Percentiles rank a stretch among this genome's conserved stretches.
Conservation (phyloP, 495 filamentous ascomycete genomes). For the Tuber aestivum region DNA sequence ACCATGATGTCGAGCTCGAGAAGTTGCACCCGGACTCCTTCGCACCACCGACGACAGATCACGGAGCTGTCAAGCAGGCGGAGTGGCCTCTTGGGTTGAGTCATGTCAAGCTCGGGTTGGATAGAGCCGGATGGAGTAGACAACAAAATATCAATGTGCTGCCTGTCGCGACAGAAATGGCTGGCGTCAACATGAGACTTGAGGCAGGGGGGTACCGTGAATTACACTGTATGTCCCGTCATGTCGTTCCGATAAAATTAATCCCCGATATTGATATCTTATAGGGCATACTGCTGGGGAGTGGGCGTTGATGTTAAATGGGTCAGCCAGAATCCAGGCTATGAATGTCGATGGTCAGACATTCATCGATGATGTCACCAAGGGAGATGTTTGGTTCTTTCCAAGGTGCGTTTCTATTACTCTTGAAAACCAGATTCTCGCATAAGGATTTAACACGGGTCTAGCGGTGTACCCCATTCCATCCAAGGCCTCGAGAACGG, state of each 20-base stretch:
- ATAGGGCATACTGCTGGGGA: conserved; percentile 59
- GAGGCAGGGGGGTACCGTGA: conserved; percentile 61
- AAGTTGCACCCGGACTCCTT: conserved; percentile 60
- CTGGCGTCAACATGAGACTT: conserved; percentile 73
- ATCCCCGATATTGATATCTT: conserved; percentile 7
- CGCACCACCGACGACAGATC: conserved; percentile 62
- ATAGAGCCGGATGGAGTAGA: conserved; percentile 61
- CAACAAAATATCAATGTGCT: conserved; percentile 61
- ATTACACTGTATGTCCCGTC: conserved; percentile 52
- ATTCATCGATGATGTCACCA: conserved; percentile 60
- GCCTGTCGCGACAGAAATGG: conserved; percentile 61
- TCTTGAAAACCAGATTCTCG: background rate
- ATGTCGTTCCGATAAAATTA: background rate
- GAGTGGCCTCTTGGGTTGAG: conserved; percentile 69
- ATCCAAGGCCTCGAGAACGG: conserved; percentile 62
- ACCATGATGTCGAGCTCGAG: conserved; percentile 52
- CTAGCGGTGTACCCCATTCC: conserved; percentile 58
- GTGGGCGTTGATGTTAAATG: conserved; percentile 62
- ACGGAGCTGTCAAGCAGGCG: conserved; percentile 58
- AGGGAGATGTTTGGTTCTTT: conserved; percentile 69
- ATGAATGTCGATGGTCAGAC: conserved; percentile 59
- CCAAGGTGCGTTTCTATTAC: conserved; percentile 38
- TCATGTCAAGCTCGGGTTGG: conserved; percentile 55
- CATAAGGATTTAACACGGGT: background rate
- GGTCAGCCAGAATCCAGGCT: conserved; percentile 56